Evolutionary conservation across 768 basidiomycete genomes (phyloP).

Genomic region (Ramaria rubella): DNA sequence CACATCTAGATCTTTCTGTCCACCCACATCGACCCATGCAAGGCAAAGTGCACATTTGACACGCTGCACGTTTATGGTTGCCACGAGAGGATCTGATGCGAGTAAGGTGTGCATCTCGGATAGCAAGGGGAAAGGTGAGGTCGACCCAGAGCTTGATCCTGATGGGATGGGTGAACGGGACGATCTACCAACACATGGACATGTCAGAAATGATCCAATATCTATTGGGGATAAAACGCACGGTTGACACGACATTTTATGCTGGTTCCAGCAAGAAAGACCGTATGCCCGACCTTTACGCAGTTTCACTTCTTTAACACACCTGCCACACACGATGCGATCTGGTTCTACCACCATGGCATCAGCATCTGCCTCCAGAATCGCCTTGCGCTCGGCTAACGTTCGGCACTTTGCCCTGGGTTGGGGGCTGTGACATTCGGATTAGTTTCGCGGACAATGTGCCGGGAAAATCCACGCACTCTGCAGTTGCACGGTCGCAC

Average conservation of each 20-base stretch:
- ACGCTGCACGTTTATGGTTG: not conserved
- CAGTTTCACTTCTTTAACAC: conserved; percentile 57
- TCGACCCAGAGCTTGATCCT: not conserved
- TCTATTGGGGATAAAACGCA: not conserved
- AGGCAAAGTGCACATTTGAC: conserved; percentile 9
- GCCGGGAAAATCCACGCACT: conserved; percentile 17
- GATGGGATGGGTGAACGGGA: not conserved
- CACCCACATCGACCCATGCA: conserved; percentile 2
- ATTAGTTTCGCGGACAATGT: conserved; percentile 1
- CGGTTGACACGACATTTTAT: not conserved
- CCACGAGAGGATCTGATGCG: conserved; percentile 4
- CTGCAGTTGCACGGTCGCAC: conserved; percentile 20
- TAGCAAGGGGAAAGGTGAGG: not conserved
- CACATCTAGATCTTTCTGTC: not conserved
- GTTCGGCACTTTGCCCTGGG: conserved; percentile 3
- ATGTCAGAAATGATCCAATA: not conserved
- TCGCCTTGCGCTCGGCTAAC: conserved; percentile 40
- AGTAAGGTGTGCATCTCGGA: not conserved
- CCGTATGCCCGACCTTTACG: conserved; percentile 36
- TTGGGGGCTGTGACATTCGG: not conserved
- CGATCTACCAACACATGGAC: not conserved
- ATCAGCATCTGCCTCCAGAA: conserved; percentile 48
- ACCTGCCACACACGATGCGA: conserved; percentile 52
- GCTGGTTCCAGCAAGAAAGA: conserved; percentile 9
- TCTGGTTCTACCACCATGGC: conserved; percentile 43